phyloP scores from a whole-genome alignment of 23 red algal species.

The Gracilaria vermiculophylla region DNA sequence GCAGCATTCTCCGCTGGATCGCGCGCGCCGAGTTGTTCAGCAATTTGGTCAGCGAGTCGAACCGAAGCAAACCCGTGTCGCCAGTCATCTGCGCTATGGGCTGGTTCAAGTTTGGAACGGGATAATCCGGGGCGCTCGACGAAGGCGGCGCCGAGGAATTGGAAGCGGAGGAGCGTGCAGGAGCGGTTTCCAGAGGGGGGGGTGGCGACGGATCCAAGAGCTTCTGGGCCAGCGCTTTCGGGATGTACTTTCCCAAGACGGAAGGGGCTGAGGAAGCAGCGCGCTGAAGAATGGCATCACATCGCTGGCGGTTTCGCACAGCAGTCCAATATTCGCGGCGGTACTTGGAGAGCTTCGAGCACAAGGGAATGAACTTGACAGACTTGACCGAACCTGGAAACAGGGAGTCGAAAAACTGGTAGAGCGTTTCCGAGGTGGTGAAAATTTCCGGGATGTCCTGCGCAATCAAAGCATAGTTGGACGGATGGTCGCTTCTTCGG shows the following conservation, averaged over 20 bases:
- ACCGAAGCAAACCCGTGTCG: background rate
- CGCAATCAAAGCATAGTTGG: constrained; percentile 55
- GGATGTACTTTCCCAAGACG: background rate
- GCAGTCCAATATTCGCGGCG: constrained; percentile 46
- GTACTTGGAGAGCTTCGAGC: constrained; percentile 17
- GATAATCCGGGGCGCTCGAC: background rate
- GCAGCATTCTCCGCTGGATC: background rate
- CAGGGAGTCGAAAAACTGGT: constrained; percentile 40
- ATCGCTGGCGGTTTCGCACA: constrained; percentile 41
- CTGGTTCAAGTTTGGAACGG: background rate
- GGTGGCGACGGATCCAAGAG: background rate
- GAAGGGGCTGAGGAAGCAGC: background rate
- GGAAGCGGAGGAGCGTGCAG: background rate
- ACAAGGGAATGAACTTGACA: constrained; percentile 25
- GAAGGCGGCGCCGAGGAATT: background rate
- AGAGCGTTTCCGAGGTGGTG: constrained; percentile 20
- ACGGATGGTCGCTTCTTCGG: constrained; percentile 42
- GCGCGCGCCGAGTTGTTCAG: constrained; percentile 3
- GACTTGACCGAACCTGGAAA: constrained; percentile 35
- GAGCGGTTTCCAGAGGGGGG: background rate
- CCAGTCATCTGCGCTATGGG: background rate
- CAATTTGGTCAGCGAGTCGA: background rate
- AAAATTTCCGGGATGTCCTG: constrained; percentile 20
- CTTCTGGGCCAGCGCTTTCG: background rate
- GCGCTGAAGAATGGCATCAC: background rate